A percentile compares a stretch with the other conserved stretches of the same genome.
phyloP scores from a whole-genome alignment of 1,284 basidiomycete species.

The Cerrena zonata region DNA sequence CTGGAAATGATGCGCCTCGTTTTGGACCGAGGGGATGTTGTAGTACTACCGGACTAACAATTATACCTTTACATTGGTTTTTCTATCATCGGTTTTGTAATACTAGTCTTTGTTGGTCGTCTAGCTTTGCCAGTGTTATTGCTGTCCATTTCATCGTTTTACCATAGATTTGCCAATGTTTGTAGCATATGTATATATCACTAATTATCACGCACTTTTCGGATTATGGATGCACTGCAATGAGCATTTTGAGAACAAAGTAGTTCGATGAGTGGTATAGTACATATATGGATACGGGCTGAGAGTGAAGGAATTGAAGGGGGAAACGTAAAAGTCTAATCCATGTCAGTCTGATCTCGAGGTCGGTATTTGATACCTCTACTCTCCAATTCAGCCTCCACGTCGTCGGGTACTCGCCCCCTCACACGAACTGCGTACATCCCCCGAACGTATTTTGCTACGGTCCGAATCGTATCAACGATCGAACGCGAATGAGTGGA shows the following conservation, averaged over 20 bases:
- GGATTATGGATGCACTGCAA: too few species aligned
- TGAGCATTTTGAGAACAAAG: not conserved
- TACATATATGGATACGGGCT: not conserved
- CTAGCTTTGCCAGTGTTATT: not conserved
- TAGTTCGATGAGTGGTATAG: not conserved
- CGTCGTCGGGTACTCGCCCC: conserved; percentile 80
- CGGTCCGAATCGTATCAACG: not conserved
- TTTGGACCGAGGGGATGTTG: conserved; percentile 14
- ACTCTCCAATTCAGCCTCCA: conserved; percentile 70
- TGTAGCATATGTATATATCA: too few species aligned
- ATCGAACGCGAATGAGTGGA: not conserved
- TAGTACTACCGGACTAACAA: not conserved
- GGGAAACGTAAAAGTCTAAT: conserved; percentile 5
- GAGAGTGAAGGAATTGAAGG: not conserved
- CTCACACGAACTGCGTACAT: conserved; percentile 87
- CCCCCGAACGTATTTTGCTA: conserved; percentile 81
- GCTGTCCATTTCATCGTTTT: too few species aligned
- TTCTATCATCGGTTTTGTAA: too few species aligned
- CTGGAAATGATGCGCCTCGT: conserved; percentile 52
- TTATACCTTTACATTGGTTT: too few species aligned
- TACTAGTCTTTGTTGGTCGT: too few species aligned
- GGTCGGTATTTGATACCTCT: conserved; percentile 78
- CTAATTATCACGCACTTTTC: too few species aligned
- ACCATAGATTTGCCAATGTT: not conserved
- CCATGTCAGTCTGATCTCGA: conserved; percentile 61